These are phyloP conservation scores for Cercophora samala DNA, from an alignment of 495 filamentous ascomycete species.

Conservation along the genomic window DNA sequence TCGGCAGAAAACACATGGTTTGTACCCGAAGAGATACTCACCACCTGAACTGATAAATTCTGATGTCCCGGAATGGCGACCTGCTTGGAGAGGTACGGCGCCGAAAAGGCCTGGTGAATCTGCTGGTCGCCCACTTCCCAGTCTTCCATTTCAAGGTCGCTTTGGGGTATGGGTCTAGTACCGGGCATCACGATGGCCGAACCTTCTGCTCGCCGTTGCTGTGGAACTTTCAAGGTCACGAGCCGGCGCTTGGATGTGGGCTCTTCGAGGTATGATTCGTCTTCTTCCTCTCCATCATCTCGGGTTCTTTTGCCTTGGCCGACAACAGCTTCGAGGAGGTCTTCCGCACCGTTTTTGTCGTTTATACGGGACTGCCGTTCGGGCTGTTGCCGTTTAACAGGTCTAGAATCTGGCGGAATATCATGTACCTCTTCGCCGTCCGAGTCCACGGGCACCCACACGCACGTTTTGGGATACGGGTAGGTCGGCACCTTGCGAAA, in stretches of 20 bases:
- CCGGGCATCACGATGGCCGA: neutral
- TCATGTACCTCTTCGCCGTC: neutral
- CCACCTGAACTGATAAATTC: slow-evolving; percentile 24
- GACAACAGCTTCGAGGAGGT: neutral
- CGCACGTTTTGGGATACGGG: neutral
- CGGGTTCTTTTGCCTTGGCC: neutral
- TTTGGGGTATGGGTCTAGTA: neutral
- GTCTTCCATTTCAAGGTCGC: slow-evolving; percentile 17
- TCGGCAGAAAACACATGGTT: slow-evolving; percentile 21
- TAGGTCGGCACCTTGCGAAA: neutral
- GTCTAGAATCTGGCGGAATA: neutral
- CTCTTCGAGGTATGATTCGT: neutral
- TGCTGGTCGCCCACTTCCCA: slow-evolving; percentile 16
- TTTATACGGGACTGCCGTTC: neutral
- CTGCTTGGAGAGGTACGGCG: neutral
- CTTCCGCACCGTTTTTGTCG: neutral
- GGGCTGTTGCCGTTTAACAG: neutral
- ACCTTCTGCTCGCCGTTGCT: neutral
- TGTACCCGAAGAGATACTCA: slow-evolving; percentile 28
- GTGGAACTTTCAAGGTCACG: neutral
- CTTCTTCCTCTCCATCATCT: neutral
- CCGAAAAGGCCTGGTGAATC: neutral
- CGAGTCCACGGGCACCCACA: neutral
- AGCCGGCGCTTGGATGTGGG: neutral
- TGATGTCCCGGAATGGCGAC: slow-evolving; percentile 18